Conservation (phyloP, 208 protist species). For the Acanthamoeba triangularis region DNA sequence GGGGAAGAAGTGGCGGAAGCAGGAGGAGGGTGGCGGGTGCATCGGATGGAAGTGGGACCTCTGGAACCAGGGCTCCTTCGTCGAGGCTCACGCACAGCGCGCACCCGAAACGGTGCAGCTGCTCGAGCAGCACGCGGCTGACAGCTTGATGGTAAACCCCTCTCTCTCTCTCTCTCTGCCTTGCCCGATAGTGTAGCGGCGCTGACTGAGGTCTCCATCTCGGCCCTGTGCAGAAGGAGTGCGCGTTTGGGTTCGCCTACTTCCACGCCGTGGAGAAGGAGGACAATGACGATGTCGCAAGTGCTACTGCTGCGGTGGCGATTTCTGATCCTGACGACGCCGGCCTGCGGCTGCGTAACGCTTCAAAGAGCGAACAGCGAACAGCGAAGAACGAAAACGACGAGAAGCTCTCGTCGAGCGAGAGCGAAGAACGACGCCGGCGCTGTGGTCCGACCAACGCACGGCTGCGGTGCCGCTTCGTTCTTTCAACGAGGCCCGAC, state of each 20-base stretch:
- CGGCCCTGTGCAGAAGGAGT: background rate
- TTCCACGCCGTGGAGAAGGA: slow-evolving; percentile 4
- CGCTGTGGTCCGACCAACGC: slow-evolving; percentile 36
- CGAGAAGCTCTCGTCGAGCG: too few species aligned
- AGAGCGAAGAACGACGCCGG: background rate
- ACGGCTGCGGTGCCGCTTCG: slow-evolving; percentile 21
- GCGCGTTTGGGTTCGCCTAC: slow-evolving; percentile 40
- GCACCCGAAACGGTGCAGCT: background rate
- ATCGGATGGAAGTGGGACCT: slow-evolving; percentile 10
- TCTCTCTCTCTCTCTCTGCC: background rate
- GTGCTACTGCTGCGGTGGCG: background rate
- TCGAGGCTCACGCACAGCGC: background rate
- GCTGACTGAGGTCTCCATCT: background rate
- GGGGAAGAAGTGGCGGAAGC: background rate
- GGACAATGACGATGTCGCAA: background rate
- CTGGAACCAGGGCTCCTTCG: background rate
- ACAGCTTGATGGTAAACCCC: background rate
- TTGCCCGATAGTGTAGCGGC: background rate
- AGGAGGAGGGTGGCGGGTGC: background rate
- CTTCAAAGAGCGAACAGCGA: background rate
- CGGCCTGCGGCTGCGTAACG: background rate
- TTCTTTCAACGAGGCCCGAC: background rate
- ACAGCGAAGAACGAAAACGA: background rate
- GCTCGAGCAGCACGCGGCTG: background rate
- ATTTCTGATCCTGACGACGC: background rate